These are phyloP conservation scores for Trypanosoma lewisi DNA, from an alignment of 208 protist species.

Conservation along the genomic window DNA sequence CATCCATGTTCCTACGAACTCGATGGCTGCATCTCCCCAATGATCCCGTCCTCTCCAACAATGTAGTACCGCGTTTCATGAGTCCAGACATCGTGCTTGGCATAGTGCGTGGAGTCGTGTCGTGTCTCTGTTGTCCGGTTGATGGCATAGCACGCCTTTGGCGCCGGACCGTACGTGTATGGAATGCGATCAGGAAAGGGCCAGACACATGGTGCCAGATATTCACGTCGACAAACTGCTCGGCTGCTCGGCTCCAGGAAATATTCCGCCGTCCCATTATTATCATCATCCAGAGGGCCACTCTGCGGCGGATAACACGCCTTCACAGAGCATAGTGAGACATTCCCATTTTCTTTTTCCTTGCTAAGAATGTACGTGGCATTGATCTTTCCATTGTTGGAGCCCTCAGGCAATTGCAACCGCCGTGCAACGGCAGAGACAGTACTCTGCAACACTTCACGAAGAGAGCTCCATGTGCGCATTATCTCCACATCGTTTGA, in stretches of 20 bases:
- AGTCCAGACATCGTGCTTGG: slow-evolving; percentile 26
- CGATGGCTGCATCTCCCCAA: slow-evolving; percentile 8
- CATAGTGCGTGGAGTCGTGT: slow-evolving; percentile 26
- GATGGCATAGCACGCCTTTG: slow-evolving; percentile 10
- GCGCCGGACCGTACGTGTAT: slow-evolving; percentile 31
- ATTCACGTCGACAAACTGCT: slow-evolving; percentile 33
- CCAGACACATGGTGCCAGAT: slow-evolving; percentile 34
- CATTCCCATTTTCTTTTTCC: slow-evolving; percentile 8
- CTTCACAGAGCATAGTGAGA: slow-evolving; percentile 19
- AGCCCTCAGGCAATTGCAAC: background rate
- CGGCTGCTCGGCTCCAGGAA: slow-evolving; percentile 32
- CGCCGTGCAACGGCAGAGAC: slow-evolving; percentile 9
- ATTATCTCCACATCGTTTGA: slow-evolving; percentile 21
- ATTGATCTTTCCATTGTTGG: background rate
- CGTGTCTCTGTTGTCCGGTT: slow-evolving; percentile 27
- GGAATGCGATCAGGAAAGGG: slow-evolving; percentile 42
- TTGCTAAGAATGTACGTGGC: slow-evolving; percentile 22
- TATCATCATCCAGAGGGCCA: background rate
- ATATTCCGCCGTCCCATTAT: background rate
- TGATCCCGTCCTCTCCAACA: slow-evolving; percentile 20
- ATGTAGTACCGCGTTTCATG: slow-evolving; percentile 20
- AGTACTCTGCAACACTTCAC: slow-evolving; percentile 18
- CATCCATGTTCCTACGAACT: background rate
- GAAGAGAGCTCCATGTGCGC: slow-evolving; percentile 30
- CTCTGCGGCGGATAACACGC: slow-evolving; percentile 19